Percentiles rank a stretch among this genome's conserved stretches.
Conservation (phyloP, 495 filamentous ascomycete genomes). For the Neurospora sp. region DNA sequence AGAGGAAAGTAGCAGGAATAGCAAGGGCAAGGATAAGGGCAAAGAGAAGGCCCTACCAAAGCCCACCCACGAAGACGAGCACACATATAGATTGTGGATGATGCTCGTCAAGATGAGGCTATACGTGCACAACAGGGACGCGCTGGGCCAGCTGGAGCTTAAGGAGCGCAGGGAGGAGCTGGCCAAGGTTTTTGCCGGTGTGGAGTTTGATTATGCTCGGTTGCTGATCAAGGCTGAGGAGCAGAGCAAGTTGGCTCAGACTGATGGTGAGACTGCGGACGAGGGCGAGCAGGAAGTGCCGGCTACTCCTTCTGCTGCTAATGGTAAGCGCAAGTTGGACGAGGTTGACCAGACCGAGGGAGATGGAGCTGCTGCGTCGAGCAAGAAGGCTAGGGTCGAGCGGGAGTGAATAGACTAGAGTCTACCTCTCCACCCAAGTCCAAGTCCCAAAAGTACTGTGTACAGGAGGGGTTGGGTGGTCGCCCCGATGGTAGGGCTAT, state of each 20-base stretch:
- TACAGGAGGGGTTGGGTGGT: neutral
- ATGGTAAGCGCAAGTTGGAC: slow-evolving; percentile 22
- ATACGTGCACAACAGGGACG: slow-evolving; percentile 65
- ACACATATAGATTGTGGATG: slow-evolving; percentile 68
- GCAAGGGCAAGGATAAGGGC: neutral
- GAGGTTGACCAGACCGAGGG: slow-evolving; percentile 1
- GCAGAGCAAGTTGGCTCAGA: slow-evolving; percentile 8
- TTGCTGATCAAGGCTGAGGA: slow-evolving; percentile 40
- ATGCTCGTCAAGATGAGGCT: slow-evolving; percentile 73
- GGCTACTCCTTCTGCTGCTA: slow-evolving; percentile 8
- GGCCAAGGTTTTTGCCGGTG: slow-evolving; percentile 61
- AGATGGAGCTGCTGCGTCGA: slow-evolving; percentile 2
- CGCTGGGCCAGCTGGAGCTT: slow-evolving; percentile 67
- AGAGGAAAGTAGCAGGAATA: neutral
- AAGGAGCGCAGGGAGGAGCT: slow-evolving; percentile 71
- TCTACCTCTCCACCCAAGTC: neutral
- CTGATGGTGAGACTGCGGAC: neutral
- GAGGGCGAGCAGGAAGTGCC: neutral
- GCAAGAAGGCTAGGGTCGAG: slow-evolving; percentile 28
- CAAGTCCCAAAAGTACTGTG: neutral
- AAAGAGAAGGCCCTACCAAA: slow-evolving; percentile 9
- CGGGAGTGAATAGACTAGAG: neutral
- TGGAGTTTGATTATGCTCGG: slow-evolving; percentile 74
- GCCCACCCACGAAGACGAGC: slow-evolving; percentile 25
- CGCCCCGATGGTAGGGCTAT: neutral